Evolutionary conservation across 2,329 filamentous ascomycete species (phyloP).

Genomic region (Calycina marina): DNA sequence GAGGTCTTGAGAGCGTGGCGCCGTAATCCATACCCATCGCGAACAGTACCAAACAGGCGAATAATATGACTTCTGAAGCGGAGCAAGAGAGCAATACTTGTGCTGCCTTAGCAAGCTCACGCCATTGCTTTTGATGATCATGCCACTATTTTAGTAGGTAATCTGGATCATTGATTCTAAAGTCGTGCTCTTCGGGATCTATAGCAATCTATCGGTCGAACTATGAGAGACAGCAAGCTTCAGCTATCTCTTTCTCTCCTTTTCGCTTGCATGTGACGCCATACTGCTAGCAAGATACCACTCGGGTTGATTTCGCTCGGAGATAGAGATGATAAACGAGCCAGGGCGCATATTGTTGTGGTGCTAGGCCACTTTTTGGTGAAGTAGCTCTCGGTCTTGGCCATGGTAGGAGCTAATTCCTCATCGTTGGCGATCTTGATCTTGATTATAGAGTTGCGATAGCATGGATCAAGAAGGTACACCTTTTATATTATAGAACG

Average conservation of each 20-base stretch:
- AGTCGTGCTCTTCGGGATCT: background rate
- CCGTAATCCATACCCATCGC: conserved; percentile 1
- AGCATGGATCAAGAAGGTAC: conserved; percentile 1
- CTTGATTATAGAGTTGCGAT: background rate
- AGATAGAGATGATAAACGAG: background rate
- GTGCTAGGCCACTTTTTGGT: background rate
- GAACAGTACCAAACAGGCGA: background rate
- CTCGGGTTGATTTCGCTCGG: background rate
- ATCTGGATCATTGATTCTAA: background rate
- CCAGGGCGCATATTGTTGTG: background rate
- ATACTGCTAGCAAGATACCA: background rate
- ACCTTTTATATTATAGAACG: background rate
- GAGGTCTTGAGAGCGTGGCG: background rate
- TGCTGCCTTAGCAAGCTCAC: background rate
- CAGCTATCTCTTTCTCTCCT: background rate
- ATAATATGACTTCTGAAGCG: conserved; percentile 1
- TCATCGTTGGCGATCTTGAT: background rate
- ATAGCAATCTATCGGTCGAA: background rate
- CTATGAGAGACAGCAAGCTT: background rate
- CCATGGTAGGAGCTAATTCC: background rate
- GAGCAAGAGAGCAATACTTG: background rate
- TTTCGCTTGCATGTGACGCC: background rate
- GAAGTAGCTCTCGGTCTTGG: conserved; percentile 1
- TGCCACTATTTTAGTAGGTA: background rate
- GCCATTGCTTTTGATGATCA: background rate